phyloP scores from a whole-genome alignment of 352 stramenopile genomes.

The Globisporangium parvum region DNA sequence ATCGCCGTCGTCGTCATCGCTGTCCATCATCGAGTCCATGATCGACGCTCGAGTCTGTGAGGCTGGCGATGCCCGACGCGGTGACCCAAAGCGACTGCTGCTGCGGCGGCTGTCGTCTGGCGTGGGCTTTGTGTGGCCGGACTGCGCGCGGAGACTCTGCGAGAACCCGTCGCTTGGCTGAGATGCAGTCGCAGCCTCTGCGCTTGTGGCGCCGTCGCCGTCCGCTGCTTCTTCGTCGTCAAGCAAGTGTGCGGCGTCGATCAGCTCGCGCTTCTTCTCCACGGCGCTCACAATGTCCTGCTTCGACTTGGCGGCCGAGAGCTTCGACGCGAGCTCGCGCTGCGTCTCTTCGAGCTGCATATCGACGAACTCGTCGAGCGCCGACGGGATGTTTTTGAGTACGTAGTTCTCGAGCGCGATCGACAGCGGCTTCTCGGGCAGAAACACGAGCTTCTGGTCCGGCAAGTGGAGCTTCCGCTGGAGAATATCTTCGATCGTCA shows the following conservation, averaged over 20 bases:
- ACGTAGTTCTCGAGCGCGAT: slow-evolving; percentile 78
- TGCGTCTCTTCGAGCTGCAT: slow-evolving; percentile 65
- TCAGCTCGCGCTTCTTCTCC: slow-evolving; percentile 58
- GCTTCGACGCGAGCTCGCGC: slow-evolving; percentile 40
- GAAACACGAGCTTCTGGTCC: slow-evolving; percentile 70
- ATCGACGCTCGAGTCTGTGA: not conserved
- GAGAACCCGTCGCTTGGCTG: slow-evolving; percentile 11
- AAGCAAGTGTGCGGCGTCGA: slow-evolving; percentile 43
- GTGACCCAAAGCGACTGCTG: slow-evolving; percentile 21
- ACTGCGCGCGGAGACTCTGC: slow-evolving; percentile 19
- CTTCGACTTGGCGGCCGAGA: slow-evolving; percentile 39
- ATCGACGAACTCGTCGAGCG: slow-evolving; percentile 76
- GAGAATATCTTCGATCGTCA: slow-evolving; percentile 80
- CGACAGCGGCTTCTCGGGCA: slow-evolving; percentile 61
- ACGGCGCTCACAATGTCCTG: slow-evolving; percentile 61
- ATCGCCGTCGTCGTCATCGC: slow-evolving; percentile 15
- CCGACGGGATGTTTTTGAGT: slow-evolving; percentile 72
- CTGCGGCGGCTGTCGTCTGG: slow-evolving; percentile 12
- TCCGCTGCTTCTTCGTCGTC: slow-evolving; percentile 41
- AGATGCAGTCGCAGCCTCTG: slow-evolving; percentile 2
- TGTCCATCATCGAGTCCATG: slow-evolving; percentile 6
- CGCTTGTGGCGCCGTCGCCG: slow-evolving; percentile 1
- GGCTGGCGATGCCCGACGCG: slow-evolving; percentile 2
- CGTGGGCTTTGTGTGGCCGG: not conserved
- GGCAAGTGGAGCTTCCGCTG: slow-evolving; percentile 49